Base-by-base conservation (phyloP, 2,329 filamentous ascomycete genomes). In the Ramichloridium luteum region DNA sequence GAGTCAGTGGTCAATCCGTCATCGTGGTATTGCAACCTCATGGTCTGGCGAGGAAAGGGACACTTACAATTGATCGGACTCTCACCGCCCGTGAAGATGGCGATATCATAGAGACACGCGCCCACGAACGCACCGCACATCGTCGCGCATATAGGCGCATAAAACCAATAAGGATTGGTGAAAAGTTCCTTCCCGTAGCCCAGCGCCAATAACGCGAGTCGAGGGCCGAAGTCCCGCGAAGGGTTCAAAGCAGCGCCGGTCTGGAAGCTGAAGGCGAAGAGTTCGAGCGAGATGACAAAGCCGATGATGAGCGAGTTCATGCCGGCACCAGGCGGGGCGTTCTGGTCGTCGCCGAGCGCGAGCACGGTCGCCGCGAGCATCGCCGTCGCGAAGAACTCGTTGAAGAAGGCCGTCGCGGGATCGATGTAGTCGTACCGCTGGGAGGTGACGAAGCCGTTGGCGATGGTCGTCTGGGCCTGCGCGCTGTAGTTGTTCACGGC, bases 271-370 rank as follows among this genome's bases (percentile, higher is more conserved):
- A 69, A 64, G 3, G 54, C 53, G 45, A 59, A 56, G 5, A 43
- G 51, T 8, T 56, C 46, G 23, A 41, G 40, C 0, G 48, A 50
- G 28, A 59, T 55, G 6, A 66, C 49, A 1, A 68, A 50, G 1
- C 64, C 64, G 14, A 68, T 48, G 27, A 69, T 58, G 20, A 68
- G 57, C 0, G 65, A 58, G 43, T 62, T 64, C 64, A 68, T 67
- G 16, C 65, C 65, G 1, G 64, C 63, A 3, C 65, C 64, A 2
- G 49, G 49, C 5, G 50, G 48, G 3, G 50, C 45, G 25, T 54
- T 53, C 11, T 42, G 38, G 28, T 51, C 48, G 25, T 53, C 50
- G 17, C 49, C 49, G 1, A 51, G 37, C n/a, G 49, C 49, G 2
- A 69, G 51, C 5, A 68, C 48, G 0, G 59, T 57, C 10, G 58